A percentile compares a stretch with the other conserved stretches of the same genome.
These are phyloP conservation scores for Neurospora sp. DNA, from an alignment of 2,329 filamentous ascomycete genomes.

Conservation along the genomic window DNA sequence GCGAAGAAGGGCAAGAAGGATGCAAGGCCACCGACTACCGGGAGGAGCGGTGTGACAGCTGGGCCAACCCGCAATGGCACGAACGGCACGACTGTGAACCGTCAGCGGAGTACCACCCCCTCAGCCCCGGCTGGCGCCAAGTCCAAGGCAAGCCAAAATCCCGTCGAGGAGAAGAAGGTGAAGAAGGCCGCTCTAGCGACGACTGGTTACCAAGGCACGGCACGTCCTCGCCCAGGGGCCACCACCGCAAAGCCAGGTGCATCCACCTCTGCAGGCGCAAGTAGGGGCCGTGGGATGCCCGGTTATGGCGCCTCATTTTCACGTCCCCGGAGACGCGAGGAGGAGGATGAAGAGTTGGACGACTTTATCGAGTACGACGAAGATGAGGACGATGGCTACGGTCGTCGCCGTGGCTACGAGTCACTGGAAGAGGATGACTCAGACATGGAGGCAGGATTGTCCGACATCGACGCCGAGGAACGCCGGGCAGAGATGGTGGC, in stretches of 20 bases:
- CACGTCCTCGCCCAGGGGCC: slow-evolving; percentile 43
- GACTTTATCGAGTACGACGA: slow-evolving; percentile 55
- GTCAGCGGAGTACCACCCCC: neutral
- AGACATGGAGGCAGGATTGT: slow-evolving; percentile 69
- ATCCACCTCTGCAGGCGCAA: slow-evolving; percentile 7
- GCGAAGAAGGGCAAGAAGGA: slow-evolving; percentile 15
- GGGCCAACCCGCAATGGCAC: slow-evolving; percentile 11
- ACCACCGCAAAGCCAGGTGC: slow-evolving; percentile 19
- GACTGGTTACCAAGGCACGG: slow-evolving; percentile 56
- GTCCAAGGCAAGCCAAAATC: neutral
- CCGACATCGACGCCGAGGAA: slow-evolving; percentile 67
- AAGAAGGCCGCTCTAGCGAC: slow-evolving; percentile 54
- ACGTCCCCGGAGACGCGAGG: slow-evolving; percentile 37
- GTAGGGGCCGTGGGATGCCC: slow-evolving; percentile 12
- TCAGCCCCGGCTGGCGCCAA: neutral
- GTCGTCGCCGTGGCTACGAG: slow-evolving; percentile 32
- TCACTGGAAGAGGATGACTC: slow-evolving; percentile 58
- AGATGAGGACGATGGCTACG: slow-evolving; percentile 35
- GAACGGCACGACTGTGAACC: slow-evolving; percentile 8
- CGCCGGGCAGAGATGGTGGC: slow-evolving; percentile 50
- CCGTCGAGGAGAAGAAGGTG: slow-evolving; percentile 43
- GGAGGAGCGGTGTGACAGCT: slow-evolving; percentile 1
- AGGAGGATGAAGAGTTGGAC: slow-evolving; percentile 51
- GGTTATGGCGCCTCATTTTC: slow-evolving; percentile 25
- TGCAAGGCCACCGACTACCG: slow-evolving; percentile 6